Evolutionary conservation across 1,284 basidiomycete species (phyloP), one percentile per base, ranked within the genome.

Genomic region (Laetiporus sulphureus): DNA sequence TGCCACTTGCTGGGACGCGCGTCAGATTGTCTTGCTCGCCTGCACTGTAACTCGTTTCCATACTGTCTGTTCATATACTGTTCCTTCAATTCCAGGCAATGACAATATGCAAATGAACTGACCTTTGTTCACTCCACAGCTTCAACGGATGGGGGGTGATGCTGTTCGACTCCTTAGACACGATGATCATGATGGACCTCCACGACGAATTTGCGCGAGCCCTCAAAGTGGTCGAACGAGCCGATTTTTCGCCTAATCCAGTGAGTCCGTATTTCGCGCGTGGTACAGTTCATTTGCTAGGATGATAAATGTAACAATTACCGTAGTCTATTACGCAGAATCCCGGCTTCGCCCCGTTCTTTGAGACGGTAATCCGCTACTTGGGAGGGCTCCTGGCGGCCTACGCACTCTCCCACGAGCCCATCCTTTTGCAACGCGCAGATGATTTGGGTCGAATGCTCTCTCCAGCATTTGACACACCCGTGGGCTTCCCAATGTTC

Each of bases 71-170:
- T n/a, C n/a, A n/a, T n/a, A n/a, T n/a, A n/a, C n/a, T n/a, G n/a
- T n/a, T n/a, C n/a, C n/a, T n/a, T n/a, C n/a, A n/a, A n/a, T n/a
- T n/a, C n/a, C n/a, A n/a, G n/a, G n/a, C n/a, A n/a, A n/a, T n/a
- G n/a, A n/a, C n/a, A n/a, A n/a, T n/a, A n/a, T n/a, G n/a, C n/a
- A n/a, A n/a, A n/a, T n/a, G n/a, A n/a, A n/a, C n/a, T n/a, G n/a
- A n/a, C n/a, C n/a, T n/a, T n/a, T n/a, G n/a, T n/a, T n/a, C n/a
- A 31, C 8, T 33, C 18, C n/a, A 15, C 49, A 85, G 83, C 43
- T 83, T 85, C 58, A 85, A 85, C 56, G 81, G 87, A 6, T 96
- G 93, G 92, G 91, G 90, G 11, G 83, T 93, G 0, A 84, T 85
- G 1, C 74, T 82, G 40, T 73, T 90, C 46, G 90, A 91, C 55